A percentile compares a stretch with the other conserved stretches of the same genome.
These are phyloP conservation scores for Actinomortierella wolfii DNA, from an alignment of 371 early-diverging fungal species.

Conservation along the genomic window DNA sequence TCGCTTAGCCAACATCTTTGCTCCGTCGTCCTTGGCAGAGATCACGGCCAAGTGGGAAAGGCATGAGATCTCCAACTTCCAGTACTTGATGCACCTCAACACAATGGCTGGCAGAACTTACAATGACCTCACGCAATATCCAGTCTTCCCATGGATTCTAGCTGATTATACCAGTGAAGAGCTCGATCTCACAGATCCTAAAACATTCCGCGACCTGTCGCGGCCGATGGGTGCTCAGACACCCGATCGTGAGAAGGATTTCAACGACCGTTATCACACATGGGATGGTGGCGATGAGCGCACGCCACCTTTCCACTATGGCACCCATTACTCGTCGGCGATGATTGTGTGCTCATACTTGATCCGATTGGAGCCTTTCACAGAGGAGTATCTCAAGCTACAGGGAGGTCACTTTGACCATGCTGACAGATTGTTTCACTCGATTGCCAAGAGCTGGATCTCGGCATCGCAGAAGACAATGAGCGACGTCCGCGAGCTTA, in stretches of 20 bases:
- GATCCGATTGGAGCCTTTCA: slow-evolving; percentile 87
- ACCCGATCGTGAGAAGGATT: slow-evolving; percentile 62
- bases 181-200: slow-evolving; percentile 72
- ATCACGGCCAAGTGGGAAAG: slow-evolving; percentile 76
- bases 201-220: slow-evolving; percentile 79
- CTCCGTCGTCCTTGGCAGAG: slow-evolving; percentile 68
- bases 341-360: slow-evolving; percentile 85
- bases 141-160: slow-evolving; percentile 78
- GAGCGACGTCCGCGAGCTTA: slow-evolving; percentile 87
- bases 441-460: slow-evolving; percentile 68
- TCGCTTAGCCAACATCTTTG: slow-evolving; percentile 60
- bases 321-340: slow-evolving; percentile 91
- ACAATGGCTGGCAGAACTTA: slow-evolving; percentile 80
- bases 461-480: slow-evolving; percentile 77
- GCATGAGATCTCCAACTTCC: slow-evolving; percentile 84
- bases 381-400: slow-evolving; percentile 75
- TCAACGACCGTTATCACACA: slow-evolving; percentile 55
- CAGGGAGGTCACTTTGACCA: slow-evolving; percentile 92
- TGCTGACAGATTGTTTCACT: slow-evolving; percentile 73
- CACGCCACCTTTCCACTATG: slow-evolving; percentile 82
- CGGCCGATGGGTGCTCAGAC: slow-evolving; percentile 89
- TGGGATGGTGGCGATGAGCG: slow-evolving; percentile 66
- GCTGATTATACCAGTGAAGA: slow-evolving; percentile 71
- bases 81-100: slow-evolving; percentile 88
- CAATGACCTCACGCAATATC: slow-evolving; percentile 73